These are phyloP conservation scores for Cubamyces sp. DNA, from an alignment of 768 basidiomycete genomes.

Conservation along the genomic window DNA sequence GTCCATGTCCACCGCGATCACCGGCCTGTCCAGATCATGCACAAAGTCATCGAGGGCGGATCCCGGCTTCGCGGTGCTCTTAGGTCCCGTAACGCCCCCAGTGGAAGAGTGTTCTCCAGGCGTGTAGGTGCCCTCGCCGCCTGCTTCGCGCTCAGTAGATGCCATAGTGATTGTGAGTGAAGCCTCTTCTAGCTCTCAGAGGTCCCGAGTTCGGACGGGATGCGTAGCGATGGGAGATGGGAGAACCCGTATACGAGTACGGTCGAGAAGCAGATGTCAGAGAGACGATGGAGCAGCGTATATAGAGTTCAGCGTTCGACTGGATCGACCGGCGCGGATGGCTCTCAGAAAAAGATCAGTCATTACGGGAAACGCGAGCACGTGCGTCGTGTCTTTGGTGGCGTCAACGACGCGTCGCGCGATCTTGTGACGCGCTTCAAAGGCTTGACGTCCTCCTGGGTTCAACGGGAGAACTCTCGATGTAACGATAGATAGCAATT, in stretches of 20 bases:
- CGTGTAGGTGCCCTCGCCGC: background rate
- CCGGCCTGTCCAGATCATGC: constrained; percentile 33
- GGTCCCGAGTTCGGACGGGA: background rate
- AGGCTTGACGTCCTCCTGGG: too few relatives aligned
- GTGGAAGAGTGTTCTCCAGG: constrained; percentile 8
- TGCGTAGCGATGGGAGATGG: background rate
- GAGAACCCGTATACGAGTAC: too few relatives aligned
- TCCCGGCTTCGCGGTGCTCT: constrained; percentile 26
- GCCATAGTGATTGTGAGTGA: background rate
- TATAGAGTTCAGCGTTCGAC: background rate
- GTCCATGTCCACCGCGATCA: constrained; percentile 69
- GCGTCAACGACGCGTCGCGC: constrained; percentile 18
- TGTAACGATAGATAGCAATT: too few relatives aligned
- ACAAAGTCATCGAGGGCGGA: constrained; percentile 26
- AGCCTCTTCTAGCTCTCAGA: background rate
- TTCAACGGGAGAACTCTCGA: too few relatives aligned
- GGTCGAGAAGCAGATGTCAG: too few relatives aligned
- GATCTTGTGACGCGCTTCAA: background rate
- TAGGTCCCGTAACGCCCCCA: constrained; percentile 15
- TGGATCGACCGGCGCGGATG: background rate
- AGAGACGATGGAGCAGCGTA: background rate
- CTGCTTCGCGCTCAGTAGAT: constrained; percentile 2
- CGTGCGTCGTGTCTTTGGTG: constrained; percentile 19
- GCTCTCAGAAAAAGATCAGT: background rate
- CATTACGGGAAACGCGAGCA: constrained; percentile 17